These are phyloP conservation scores for Ogataea paradorogensis DNA, from an alignment of 805 yeast species.

Conservation along the genomic window DNA sequence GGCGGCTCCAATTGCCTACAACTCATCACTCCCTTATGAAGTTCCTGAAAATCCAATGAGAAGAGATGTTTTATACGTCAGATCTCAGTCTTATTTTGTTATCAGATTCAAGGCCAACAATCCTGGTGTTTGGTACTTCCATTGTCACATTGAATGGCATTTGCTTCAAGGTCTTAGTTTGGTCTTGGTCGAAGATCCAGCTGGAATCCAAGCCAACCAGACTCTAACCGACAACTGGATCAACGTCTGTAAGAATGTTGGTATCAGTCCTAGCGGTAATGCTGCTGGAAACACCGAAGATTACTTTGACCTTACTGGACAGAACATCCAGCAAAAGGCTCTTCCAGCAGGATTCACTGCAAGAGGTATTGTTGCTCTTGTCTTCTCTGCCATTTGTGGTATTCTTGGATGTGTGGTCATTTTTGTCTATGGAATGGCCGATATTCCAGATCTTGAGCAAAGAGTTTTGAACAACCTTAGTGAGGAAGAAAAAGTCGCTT, in stretches of 20 bases:
- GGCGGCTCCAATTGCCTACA: conserved; percentile 55
- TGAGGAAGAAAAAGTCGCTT: conserved; percentile 41
- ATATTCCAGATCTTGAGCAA: conserved; percentile 65
- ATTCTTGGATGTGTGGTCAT: conserved; percentile 76
- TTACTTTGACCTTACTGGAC: conserved; percentile 67
- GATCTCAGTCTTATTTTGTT: conserved; percentile 82
- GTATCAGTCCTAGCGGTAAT: conserved; percentile 63
- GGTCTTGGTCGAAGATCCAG: conserved; percentile 80
- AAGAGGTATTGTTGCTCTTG: conserved; percentile 90
- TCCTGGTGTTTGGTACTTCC: conserved; percentile 99
- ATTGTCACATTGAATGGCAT: conserved; percentile 99
- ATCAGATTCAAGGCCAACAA: conserved; percentile 87
- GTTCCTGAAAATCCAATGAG: conserved; percentile 76
- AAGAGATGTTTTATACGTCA: conserved; percentile 78
- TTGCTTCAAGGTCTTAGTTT: conserved; percentile 90
- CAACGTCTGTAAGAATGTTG: conserved; percentile 56
- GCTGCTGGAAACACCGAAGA: conserved; percentile 80
- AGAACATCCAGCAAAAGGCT: conserved; percentile 60
- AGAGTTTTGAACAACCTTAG: conserved; percentile 56
- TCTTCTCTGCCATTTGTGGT: conserved; percentile 85
- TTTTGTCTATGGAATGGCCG: conserved; percentile 82
- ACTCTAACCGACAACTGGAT: conserved; percentile 59
- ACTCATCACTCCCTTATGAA: conserved; percentile 46
- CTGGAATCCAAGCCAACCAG: conserved; percentile 58
- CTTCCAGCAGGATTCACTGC: conserved; percentile 93